A percentile compares a stretch with the other conserved stretches of the same genome.
These are phyloP conservation scores for Zymoseptoria ardabiliae DNA, from an alignment of 2,329 filamentous ascomycete species.

Conservation along the genomic window DNA sequence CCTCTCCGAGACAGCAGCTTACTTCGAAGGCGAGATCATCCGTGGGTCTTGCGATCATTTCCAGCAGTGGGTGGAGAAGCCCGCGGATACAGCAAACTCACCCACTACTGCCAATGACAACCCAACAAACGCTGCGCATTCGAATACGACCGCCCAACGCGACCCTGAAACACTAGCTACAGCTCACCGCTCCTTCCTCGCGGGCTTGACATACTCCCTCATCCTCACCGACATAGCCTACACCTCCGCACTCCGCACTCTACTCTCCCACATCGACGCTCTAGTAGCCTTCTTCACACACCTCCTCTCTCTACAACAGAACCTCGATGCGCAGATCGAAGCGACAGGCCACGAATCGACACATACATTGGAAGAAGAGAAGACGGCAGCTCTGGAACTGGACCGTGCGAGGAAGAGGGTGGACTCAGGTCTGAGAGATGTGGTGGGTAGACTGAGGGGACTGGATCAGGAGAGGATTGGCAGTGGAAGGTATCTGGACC, in stretches of 20 bases:
- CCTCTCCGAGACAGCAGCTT: constrained; percentile 76
- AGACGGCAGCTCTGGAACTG: constrained; percentile 58
- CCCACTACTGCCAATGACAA: background rate
- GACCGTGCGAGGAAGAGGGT: constrained; percentile 57
- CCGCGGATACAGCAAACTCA: constrained; percentile 3
- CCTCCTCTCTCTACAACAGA: constrained; percentile 67
- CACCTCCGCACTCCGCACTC: constrained; percentile 56
- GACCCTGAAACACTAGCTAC: constrained; percentile 79
- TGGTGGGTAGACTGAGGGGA: constrained; percentile 49
- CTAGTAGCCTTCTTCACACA: constrained; percentile 70
- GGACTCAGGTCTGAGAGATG: constrained; percentile 57
- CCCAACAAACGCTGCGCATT: background rate
- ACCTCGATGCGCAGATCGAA: constrained; percentile 73
- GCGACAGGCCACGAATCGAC: constrained; percentile 62
- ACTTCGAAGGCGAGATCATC: constrained; percentile 85
- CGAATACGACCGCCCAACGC: constrained; percentile 38
- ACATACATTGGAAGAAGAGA: constrained; percentile 60
- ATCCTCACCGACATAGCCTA: constrained; percentile 59
- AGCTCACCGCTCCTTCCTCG: constrained; percentile 71
- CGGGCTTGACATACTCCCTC: constrained; percentile 57
- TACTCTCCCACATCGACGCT: constrained; percentile 70
- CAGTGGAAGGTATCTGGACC: constrained; percentile 20
- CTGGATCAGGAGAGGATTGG: constrained; percentile 50
- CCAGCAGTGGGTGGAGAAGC: constrained; percentile 52
- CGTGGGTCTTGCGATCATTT: constrained; percentile 75